Evolutionary conservation across 1,284 basidiomycete species (phyloP).

Genomic region (Microbotryomycetes sp.): DNA sequence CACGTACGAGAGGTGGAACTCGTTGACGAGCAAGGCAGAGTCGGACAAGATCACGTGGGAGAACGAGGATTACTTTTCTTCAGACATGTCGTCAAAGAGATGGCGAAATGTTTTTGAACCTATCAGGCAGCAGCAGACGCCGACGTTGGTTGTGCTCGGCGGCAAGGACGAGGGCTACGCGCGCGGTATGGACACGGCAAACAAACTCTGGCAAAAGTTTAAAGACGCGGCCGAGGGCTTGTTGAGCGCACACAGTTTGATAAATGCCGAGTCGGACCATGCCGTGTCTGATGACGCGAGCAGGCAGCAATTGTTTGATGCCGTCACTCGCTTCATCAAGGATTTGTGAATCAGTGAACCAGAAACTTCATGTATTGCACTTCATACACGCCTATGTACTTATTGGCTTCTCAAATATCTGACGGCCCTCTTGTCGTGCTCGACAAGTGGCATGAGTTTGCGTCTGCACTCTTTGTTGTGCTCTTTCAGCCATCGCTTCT

Average conservation of each 20-base stretch:
- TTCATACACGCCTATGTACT: no score
- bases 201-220: not conserved
- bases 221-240: not conserved
- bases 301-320: not conserved
- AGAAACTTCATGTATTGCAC: no score
- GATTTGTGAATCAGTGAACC: no score
- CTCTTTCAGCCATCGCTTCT: conserved; percentile 38
- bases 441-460: conserved; percentile 35
- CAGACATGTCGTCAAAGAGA: not conserved
- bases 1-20: not conserved
- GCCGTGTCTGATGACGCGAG: not conserved
- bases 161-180: not conserved
- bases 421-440: conserved; percentile 18
- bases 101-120: not conserved
- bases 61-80: not conserved
- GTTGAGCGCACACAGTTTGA: not conserved
- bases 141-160: not conserved
- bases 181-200: not conserved
- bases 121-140: not conserved
- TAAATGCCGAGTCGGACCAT: not conserved
- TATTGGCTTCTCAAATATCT: conserved; percentile 20
- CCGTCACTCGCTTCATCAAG: not conserved
- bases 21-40: not conserved
- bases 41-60: not conserved
- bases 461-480: conserved; percentile 38